These are phyloP conservation scores for Sugiyamaella lignohabitans DNA, from an alignment of 805 yeast species.

Conservation along the genomic window DNA sequence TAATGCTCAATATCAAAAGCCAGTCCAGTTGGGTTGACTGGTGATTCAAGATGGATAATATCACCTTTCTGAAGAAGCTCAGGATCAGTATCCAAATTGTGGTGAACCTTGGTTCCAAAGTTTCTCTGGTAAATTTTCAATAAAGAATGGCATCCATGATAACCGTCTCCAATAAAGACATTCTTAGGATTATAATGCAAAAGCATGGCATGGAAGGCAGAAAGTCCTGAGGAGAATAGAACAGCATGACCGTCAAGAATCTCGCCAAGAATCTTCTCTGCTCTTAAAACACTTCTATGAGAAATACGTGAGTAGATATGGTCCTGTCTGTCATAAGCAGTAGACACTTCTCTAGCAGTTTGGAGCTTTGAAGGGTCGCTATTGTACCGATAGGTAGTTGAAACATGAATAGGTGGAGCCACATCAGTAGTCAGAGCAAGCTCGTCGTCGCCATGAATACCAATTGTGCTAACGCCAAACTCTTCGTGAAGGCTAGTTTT, in stretches of 20 bases:
- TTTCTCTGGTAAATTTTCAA: conserved; percentile 56
- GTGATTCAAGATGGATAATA: conserved; percentile 77
- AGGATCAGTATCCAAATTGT: conserved; percentile 26
- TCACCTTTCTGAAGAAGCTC: conserved; percentile 60
- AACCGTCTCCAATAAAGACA: conserved; percentile 70
- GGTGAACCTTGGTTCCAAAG: conserved; percentile 36
- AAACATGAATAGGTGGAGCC: conserved; percentile 72
- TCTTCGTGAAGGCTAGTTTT: no score
- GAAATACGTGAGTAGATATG: conserved; percentile 61
- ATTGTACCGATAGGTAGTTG: conserved; percentile 71
- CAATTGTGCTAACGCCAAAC: no score
- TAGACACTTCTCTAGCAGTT: conserved; percentile 33
- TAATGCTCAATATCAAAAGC: conserved; percentile 55
- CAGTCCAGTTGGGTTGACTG: conserved; percentile 77
- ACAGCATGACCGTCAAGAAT: conserved; percentile 61
- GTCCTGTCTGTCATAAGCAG: conserved; percentile 2
- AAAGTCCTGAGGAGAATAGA: conserved; percentile 68
- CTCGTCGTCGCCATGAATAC: conserved; percentile 67
- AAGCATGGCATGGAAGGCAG: conserved; percentile 74
- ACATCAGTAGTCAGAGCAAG: conserved; percentile 30
- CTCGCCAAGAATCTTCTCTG: conserved; percentile 57
- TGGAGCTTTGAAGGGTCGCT: conserved; percentile 50
- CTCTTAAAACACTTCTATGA: conserved; percentile 65
- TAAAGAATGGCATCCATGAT: conserved; percentile 79
- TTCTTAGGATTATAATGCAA: conserved; percentile 65